phyloP scores from a whole-genome alignment of 2,329 filamentous ascomycete genomes.

The Colletotrichum lindemuthianum region DNA sequence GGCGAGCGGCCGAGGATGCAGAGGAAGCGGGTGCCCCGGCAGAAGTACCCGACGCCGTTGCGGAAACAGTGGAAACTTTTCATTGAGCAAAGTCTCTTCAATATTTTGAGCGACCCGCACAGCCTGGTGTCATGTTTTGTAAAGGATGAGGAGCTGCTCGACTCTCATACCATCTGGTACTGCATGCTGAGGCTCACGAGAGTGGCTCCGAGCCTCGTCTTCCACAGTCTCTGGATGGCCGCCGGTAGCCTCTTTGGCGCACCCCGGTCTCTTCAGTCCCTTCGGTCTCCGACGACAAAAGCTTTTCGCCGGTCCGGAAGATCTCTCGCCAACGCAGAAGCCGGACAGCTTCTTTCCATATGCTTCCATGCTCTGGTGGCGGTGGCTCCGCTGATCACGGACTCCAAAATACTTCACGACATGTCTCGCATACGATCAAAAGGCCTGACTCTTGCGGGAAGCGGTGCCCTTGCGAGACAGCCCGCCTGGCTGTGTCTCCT shows the following conservation, averaged over 20 bases:
- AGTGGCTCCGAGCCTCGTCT: conserved; percentile 66
- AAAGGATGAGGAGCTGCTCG: conserved; percentile 60
- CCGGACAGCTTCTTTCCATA: conserved; percentile 65
- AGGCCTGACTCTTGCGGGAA: conserved; percentile 59
- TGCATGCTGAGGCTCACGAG: conserved; percentile 69
- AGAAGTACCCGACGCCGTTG: conserved; percentile 43
- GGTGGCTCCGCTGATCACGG: conserved; percentile 61
- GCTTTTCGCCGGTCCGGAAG: conserved; percentile 48
- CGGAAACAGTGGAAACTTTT: conserved; percentile 67
- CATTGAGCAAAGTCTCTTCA: conserved; percentile 72
- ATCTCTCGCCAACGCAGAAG: conserved; percentile 58
- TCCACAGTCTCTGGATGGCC: conserved; percentile 73
- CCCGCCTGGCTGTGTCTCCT: conserved; percentile 63
- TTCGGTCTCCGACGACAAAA: conserved; percentile 50
- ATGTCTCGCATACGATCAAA: conserved; percentile 69
- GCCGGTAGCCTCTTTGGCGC: conserved; percentile 67
- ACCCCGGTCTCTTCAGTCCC: conserved; percentile 55
- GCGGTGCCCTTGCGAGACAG: conserved; percentile 57
- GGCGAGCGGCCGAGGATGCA: conserved; percentile 41
- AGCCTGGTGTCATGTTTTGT: conserved; percentile 68
- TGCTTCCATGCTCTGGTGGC: conserved; percentile 72
- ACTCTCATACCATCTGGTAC: conserved; percentile 72
- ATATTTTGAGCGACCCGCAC: conserved; percentile 67
- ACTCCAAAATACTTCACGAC: conserved; percentile 62
- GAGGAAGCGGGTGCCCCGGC: conserved; percentile 44